Evolutionary conservation across 345 rosid genomes (phyloP).

Genomic region (Dimocarpus longan): DNA sequence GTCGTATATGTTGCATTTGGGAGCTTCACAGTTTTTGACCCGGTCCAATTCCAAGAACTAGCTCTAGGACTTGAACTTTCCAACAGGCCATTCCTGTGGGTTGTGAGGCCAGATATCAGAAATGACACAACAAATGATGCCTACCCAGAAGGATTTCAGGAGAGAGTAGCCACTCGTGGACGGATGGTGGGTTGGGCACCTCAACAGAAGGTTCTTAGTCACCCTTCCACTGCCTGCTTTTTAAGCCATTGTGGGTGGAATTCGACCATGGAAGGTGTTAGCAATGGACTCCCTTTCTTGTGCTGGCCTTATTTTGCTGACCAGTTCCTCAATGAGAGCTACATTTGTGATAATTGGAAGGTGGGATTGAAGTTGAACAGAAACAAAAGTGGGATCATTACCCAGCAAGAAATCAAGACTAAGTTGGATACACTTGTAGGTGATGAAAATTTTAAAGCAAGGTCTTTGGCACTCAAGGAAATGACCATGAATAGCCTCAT

Average conservation of each 20-base stretch:
- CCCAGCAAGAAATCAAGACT: constrained; percentile 32
- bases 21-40: constrained; percentile 32
- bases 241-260: constrained; percentile 72
- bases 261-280: constrained; percentile 56
- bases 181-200: constrained; percentile 47
- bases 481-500: constrained; percentile 15
- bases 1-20: constrained; percentile 51
- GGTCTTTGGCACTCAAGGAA: constrained; percentile 29
- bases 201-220: constrained; percentile 40
- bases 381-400: constrained; percentile 30
- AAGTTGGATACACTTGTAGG: constrained; percentile 36
- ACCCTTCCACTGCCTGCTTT: constrained; percentile 44
- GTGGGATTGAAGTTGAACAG: constrained; percentile 45
- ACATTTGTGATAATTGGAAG: constrained; percentile 51
- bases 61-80: constrained; percentile 40
- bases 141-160: constrained; percentile 20
- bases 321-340: constrained; percentile 43
- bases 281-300: constrained; percentile 54
- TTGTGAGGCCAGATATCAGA: constrained; percentile 21
- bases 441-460: constrained; percentile 24
- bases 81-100: constrained; percentile 25
- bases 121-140: constrained; percentile 2
- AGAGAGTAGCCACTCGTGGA: constrained; percentile 6
- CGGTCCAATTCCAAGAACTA: constrained; percentile 33
- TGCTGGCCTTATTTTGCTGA: constrained; percentile 59